These are phyloP conservation scores for Dictyophora rubrovolvata DNA, from an alignment of 768 basidiomycete genomes.

Conservation along the genomic window DNA sequence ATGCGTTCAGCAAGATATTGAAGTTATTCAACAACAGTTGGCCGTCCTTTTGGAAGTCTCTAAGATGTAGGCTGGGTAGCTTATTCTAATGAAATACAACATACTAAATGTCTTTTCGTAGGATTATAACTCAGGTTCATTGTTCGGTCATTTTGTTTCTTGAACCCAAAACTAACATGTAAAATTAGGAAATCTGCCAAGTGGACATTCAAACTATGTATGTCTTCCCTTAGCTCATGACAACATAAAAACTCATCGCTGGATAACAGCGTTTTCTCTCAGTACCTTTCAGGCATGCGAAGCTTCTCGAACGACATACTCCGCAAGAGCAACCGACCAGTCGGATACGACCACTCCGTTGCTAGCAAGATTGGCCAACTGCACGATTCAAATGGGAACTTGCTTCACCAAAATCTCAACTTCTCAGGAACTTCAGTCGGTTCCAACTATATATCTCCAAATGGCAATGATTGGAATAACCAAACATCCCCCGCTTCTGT, in stretches of 20 bases:
- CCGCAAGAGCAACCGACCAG: background rate
- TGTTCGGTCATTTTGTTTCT: background rate
- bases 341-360: conserved; percentile 7
- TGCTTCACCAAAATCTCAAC: conserved; percentile 4
- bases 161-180: background rate
- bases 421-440: conserved; percentile 21
- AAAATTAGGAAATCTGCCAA: conserved; percentile 33
- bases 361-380: conserved; percentile 6
- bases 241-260: background rate
- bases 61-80: background rate
- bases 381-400: background rate
- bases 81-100: background rate
- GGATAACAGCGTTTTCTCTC: conserved; percentile 4
- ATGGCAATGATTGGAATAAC: conserved; percentile 33
- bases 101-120: background rate
- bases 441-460: conserved; percentile 25
- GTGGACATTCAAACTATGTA: conserved; percentile 34
- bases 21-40: conserved; percentile 11
- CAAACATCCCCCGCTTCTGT: conserved; percentile 10
- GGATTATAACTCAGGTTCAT: conserved; percentile 8
- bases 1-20: conserved; percentile 3
- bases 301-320: conserved; percentile 3
- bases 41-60: conserved; percentile 10
- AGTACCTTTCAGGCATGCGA: conserved; percentile 6
- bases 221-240: background rate